Conservation (phyloP, 805 yeast species). For the Kluyveromyces lactis region DNA sequence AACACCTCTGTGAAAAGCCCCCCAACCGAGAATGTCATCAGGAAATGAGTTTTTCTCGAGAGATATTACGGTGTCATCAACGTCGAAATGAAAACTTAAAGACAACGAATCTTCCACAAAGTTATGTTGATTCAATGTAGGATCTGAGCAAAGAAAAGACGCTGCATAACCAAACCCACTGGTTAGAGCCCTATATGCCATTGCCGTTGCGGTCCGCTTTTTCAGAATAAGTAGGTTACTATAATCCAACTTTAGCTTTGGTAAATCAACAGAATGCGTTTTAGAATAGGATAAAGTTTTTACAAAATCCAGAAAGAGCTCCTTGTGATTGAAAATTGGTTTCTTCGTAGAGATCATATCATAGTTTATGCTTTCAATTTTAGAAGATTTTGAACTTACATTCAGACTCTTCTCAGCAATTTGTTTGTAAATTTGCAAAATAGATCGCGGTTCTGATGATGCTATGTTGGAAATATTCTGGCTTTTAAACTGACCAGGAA, state of each 20-base stretch:
- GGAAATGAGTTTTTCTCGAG: slow-evolving; percentile 47
- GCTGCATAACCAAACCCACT: slow-evolving; percentile 23
- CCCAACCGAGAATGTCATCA: slow-evolving; percentile 60
- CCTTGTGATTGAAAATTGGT: slow-evolving; percentile 1
- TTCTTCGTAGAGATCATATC: background rate
- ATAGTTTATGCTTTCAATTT: background rate
- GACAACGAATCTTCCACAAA: background rate
- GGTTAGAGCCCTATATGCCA: slow-evolving; percentile 64
- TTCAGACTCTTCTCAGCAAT: slow-evolving; percentile 1
- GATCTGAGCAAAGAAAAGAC: background rate
- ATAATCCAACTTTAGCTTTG: slow-evolving; percentile 2
- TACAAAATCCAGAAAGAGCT: slow-evolving; percentile 1
- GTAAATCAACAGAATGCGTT: slow-evolving; percentile 1
- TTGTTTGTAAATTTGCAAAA: slow-evolving; percentile 1
- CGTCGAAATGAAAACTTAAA: slow-evolving; percentile 38
- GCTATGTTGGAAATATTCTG: background rate
- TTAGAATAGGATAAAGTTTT: slow-evolving; percentile 1
- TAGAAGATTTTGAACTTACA: background rate
- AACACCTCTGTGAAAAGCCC: slow-evolving; percentile 85
- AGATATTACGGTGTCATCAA: slow-evolving; percentile 52
- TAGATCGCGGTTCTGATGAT: background rate
- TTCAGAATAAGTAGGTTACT: slow-evolving; percentile 30
- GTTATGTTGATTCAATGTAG: background rate
- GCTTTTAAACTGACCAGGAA: background rate
- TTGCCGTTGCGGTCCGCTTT: slow-evolving; percentile 47